Evolutionary conservation across 495 filamentous ascomycete genomes (phyloP).

Genomic region (Podospora fimiseda): DNA sequence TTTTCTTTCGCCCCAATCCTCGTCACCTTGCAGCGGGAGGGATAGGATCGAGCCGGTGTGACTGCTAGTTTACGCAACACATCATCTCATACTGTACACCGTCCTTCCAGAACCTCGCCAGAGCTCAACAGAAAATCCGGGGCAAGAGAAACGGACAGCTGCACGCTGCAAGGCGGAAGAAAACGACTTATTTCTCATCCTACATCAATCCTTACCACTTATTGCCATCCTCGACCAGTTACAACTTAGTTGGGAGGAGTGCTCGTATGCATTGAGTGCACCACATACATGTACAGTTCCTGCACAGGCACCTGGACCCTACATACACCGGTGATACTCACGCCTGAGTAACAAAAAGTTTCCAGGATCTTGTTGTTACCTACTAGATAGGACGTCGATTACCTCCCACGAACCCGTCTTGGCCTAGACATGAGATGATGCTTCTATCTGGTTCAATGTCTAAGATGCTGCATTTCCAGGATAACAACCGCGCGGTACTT

Average conservation of each 20-base stretch:
- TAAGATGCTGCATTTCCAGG: background rate
- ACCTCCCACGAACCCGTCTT: no score
- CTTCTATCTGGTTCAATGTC: background rate
- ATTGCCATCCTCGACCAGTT: no score
- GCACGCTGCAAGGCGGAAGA: constrained; percentile 4
- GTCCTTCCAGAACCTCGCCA: constrained; percentile 17
- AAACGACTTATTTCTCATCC: background rate
- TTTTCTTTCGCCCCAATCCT: background rate
- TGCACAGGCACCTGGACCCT: no score
- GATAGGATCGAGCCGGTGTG: background rate
- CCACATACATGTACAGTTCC: no score
- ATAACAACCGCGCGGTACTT: background rate
- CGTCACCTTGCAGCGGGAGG: background rate
- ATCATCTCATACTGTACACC: background rate
- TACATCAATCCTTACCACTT: no score
- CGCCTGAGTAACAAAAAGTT: no score
- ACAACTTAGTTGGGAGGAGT: no score
- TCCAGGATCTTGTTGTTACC: no score
- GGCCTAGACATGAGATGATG: background rate
- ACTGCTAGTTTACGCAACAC: background rate
- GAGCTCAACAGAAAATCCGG: constrained; percentile 4
- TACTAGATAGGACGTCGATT: no score
- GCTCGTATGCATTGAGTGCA: no score
- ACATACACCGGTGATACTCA: no score
- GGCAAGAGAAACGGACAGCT: constrained; percentile 1